Evolutionary conservation across 306 rosid species (phyloP), one percentile per base, ranked within the genome.

Genomic region (Nissolia schottii): DNA sequence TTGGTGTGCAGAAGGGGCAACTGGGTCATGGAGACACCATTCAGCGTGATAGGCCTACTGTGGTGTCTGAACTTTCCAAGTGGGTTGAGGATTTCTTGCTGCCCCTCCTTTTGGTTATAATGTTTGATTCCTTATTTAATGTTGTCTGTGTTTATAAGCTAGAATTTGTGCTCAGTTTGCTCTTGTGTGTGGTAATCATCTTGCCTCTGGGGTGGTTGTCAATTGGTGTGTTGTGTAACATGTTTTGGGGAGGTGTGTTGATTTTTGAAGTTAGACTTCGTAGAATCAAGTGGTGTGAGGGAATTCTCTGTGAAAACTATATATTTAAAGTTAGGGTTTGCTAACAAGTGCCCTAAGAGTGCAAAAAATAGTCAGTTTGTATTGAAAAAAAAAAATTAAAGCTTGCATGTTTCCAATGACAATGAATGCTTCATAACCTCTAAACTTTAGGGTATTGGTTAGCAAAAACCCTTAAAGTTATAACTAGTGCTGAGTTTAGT

Each of bases 31-130:
- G 99, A 70, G 99, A 94, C 79, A 79, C 11, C 45, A 84, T 91
- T 79, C 97, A 87, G 85, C 97, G 99, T 14, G 99, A 91, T 79
- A 87, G 99, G 82, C 99, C 99, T 2, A 91, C 99, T 38, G 90
- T 91, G 57, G 97, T 94, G 31, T 94, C 99, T 35, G 99, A 79
- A 73, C 96, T 94, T 77, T 85, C 97, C 5, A 94, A 88, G 99
- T 91, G 86, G 77, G 96, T 85, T 67, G 37, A 51, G 37, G 29
- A n/a, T 50, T 48, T 15, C 25, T 19, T 58, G 14, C 37, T 1
- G 34, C 31, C 41, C 41, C 41, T 35, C 6, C 41, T 16, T 67
- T n/a, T 74, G 22, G 13, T 0, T 41, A 10, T 70, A n/a, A 67
- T 41, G 38, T 7, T 43, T 67, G 38, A 10, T 43, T 67, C 14